Evolutionary conservation across 306 rosid genomes (phyloP), one percentile per base, ranked within the genome.

Genomic region (Clitoria ternatea): DNA sequence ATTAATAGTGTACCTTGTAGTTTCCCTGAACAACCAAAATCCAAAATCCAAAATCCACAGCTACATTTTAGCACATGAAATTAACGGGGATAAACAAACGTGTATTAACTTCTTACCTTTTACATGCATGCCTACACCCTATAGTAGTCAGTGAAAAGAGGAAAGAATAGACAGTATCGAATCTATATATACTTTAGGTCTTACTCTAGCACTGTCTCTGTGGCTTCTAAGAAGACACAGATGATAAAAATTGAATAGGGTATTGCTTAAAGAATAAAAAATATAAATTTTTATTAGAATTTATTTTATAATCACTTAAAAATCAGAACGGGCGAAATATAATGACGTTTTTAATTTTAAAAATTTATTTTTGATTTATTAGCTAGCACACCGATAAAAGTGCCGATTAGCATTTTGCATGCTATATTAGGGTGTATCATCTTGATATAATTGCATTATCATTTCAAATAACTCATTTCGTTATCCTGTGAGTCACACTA

Each of bases 81-180:
- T 71, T 19, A n/a, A 24, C 10, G 8, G 44, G 44, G 7, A 33
- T 24, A 26, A 40, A 1, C 22, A 19, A 64, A 36, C 43, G 20
- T 36, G 37, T 63, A 70, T 18, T 45, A 19, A 47, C 15, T 33
- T 13, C 66, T 37, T 69, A 35, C 37, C 33, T 32, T 17, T 8
- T 61, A 53, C 22, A 40, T 7, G 29, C 27, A 49, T 56, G 30
- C 66, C 37, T 40, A 47, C 33, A 33, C 26, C 36, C 69, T 72
- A 59, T 44, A 42, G 12, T 66, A 56, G 63, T 67, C 29, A 50
- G 67, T 23, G 83, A 74, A 48, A 45, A 5, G 8, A 3, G 27
- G 63, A 42, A 62, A 61, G n/a, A 32, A 49, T 54, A 26, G 24
- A 61, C 43, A 33, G n/a, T 47, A 29, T 74, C 10, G 44, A 74